Conservation (phyloP, 805 yeast species). For the Hanseniaspora valbyensis region DNA sequence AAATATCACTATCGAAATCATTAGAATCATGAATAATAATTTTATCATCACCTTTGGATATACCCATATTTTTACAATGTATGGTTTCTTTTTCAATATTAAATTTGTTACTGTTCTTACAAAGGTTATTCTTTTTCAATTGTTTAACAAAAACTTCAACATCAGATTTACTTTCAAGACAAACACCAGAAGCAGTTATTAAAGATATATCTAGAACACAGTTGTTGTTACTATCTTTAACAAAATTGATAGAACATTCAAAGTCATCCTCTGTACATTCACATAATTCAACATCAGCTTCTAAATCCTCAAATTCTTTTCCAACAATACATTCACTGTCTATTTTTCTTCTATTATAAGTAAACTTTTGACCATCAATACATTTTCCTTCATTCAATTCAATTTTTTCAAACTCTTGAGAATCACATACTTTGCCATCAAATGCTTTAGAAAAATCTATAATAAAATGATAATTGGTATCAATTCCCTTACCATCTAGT, state of each 20-base stretch:
- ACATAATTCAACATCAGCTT: slow-evolving; percentile 36
- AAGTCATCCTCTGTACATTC: slow-evolving; percentile 46
- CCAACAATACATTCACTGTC: slow-evolving; percentile 54
- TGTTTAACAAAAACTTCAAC: slow-evolving; percentile 27
- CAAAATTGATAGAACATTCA: slow-evolving; percentile 48
- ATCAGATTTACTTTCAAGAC: slow-evolving; percentile 18
- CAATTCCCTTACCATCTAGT: slow-evolving; percentile 13
- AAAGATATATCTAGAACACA: slow-evolving; percentile 37
- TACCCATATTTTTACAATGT: slow-evolving; percentile 22
- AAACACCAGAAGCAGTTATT: slow-evolving; percentile 20
- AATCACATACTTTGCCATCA: slow-evolving; percentile 33
- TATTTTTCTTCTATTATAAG: slow-evolving; percentile 51
- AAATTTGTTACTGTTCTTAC: slow-evolving; percentile 24
- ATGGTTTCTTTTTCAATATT: slow-evolving; percentile 25
- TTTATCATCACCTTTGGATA: slow-evolving; percentile 19
- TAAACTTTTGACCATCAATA: slow-evolving; percentile 58
- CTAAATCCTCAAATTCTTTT: slow-evolving; percentile 37
- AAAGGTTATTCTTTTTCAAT: slow-evolving; percentile 36
- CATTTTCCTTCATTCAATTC: slow-evolving; percentile 36
- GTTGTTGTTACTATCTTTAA: slow-evolving; percentile 27
- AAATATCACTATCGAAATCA: slow-evolving; percentile 42
- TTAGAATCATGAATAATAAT: slow-evolving; percentile 34
- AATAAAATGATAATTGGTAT: slow-evolving; percentile 19
- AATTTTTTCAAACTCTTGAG: slow-evolving; percentile 56
- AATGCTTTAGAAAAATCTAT: slow-evolving; percentile 52